These are phyloP conservation scores for Cyclaneusma minus DNA, from an alignment of 2,329 filamentous ascomycete genomes.

Conservation along the genomic window DNA sequence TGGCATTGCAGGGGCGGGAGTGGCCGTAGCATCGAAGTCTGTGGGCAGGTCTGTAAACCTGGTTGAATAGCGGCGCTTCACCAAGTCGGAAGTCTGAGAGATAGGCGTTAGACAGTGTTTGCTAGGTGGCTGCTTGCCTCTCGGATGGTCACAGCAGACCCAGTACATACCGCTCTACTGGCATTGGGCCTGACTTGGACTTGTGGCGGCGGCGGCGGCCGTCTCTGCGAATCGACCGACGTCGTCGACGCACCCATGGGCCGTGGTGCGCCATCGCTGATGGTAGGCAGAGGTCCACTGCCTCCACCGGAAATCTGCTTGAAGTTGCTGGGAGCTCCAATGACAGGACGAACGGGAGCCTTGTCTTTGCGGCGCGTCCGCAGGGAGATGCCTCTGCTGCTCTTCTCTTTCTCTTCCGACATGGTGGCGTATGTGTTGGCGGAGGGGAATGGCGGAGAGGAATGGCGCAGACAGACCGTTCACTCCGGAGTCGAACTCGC, in stretches of 20 bases:
- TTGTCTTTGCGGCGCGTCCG: slow-evolving; percentile 44
- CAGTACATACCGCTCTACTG: too few species aligned
- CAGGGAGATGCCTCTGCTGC: slow-evolving; percentile 42
- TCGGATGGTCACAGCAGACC: too few species aligned
- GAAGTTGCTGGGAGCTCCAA: slow-evolving; percentile 44
- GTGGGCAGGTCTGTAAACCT: slow-evolving; percentile 67
- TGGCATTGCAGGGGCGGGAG: slow-evolving; percentile 61
- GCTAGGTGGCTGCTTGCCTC: slow-evolving; percentile 43
- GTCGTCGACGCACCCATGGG: too few species aligned
- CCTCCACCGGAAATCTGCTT: too few species aligned
- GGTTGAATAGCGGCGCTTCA: slow-evolving; percentile 89
- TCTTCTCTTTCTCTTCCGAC: slow-evolving; percentile 47
- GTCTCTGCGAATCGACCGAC: too few species aligned
- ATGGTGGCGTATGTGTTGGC: slow-evolving; percentile 21
- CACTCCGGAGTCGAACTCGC: too few species aligned
- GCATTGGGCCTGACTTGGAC: too few species aligned
- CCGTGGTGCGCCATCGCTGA: too few species aligned
- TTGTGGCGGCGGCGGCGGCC: too few species aligned
- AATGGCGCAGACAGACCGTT: too few species aligned
- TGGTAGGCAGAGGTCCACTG: too few species aligned
- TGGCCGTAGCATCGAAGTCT: slow-evolving; percentile 50
- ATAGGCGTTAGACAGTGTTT: slow-evolving; percentile 22
- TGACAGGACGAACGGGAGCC: too few species aligned
- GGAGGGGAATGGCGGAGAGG: slow-evolving; percentile 1
- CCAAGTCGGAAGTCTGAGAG: slow-evolving; percentile 54